Percentiles rank a stretch among this genome's conserved stretches.
These are phyloP conservation scores for Amanita jacksonii DNA, from an alignment of 768 basidiomycete genomes.

Conservation along the genomic window DNA sequence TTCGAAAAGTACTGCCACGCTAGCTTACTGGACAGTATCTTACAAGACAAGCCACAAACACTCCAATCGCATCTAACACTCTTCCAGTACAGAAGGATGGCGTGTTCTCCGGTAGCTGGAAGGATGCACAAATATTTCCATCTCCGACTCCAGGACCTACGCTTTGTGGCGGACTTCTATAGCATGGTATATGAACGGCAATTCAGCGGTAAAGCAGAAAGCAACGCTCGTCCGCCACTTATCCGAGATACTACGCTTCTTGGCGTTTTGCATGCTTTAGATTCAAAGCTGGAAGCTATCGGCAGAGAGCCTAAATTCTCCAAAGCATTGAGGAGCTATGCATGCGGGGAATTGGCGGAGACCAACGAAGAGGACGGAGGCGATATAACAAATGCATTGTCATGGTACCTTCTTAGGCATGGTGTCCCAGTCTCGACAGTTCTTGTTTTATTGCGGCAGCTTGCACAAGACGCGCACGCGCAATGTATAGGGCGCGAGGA, in stretches of 20 bases:
- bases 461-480: slow-evolving; percentile 53
- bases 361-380: slow-evolving; percentile 13
- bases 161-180: slow-evolving; percentile 71
- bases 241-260: slow-evolving; percentile 65
- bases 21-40: slow-evolving; percentile 72
- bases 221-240: slow-evolving; percentile 55
- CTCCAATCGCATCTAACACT: slow-evolving; percentile 67
- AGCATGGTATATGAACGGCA: slow-evolving; percentile 62
- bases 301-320: slow-evolving; percentile 32
- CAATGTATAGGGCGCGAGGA: slow-evolving; percentile 41
- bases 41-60: slow-evolving; percentile 83
- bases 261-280: slow-evolving; percentile 54
- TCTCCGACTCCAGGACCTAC: slow-evolving; percentile 61
- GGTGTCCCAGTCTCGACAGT: slow-evolving; percentile 63
- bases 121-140: slow-evolving; percentile 39
- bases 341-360: slow-evolving; percentile 25
- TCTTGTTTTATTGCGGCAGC: slow-evolving; percentile 48
- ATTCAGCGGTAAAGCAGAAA: slow-evolving; percentile 64
- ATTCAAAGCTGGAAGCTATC: slow-evolving; percentile 42
- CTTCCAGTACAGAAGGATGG: slow-evolving; percentile 56
- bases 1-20: slow-evolving; percentile 72
- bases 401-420: slow-evolving; percentile 66
- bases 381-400: slow-evolving; percentile 30
- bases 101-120: slow-evolving; percentile 29
- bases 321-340: slow-evolving; percentile 41